Percentiles rank a stretch among this genome's conserved stretches.
Evolutionary conservation across 163 green algal species (phyloP).

Genomic region (Chlamydomonas reinhardtii): DNA sequence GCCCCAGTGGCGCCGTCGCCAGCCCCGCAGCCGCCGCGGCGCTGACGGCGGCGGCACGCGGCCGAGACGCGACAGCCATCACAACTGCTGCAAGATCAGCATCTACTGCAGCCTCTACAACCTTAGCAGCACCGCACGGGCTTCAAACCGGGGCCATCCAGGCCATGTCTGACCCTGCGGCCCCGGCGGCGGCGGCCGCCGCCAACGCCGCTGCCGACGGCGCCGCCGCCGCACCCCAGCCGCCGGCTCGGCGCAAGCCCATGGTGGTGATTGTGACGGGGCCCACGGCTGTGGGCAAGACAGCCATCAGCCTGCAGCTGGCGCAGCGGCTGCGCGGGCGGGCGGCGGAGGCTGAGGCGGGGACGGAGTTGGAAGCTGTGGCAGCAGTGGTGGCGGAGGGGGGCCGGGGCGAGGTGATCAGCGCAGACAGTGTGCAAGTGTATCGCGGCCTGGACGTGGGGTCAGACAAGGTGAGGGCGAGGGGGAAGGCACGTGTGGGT

Average conservation of each 20-base stretch:
- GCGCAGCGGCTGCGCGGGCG: constrained; percentile 71
- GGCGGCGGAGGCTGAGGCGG: not conserved
- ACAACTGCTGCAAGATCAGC: too few relatives aligned
- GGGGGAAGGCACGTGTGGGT: too few relatives aligned
- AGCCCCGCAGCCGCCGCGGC: too few relatives aligned
- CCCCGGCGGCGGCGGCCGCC: not conserved
- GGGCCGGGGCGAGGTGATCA: constrained; percentile 92
- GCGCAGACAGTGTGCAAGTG: constrained; percentile 95
- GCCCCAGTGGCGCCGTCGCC: too few relatives aligned
- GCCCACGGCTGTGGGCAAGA: constrained; percentile 94
- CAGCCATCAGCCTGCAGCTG: constrained; percentile 80
- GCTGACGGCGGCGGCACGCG: too few relatives aligned
- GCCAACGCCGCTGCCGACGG: not conserved
- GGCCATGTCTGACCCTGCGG: not conserved
- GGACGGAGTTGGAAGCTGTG: not conserved
- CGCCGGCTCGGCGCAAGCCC: not conserved
- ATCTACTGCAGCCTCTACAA: too few relatives aligned
- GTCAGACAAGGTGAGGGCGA: constrained; percentile 85
- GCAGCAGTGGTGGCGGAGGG: not conserved
- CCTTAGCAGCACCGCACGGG: too few relatives aligned
- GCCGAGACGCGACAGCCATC: too few relatives aligned
- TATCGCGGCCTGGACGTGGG: constrained; percentile 94
- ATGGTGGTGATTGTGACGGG: constrained; percentile 61
- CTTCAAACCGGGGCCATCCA: not conserved
- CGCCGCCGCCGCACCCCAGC: not conserved